These are phyloP conservation scores for Trifolium subterraneum DNA, from an alignment of 306 rosid genomes.

Conservation along the genomic window DNA sequence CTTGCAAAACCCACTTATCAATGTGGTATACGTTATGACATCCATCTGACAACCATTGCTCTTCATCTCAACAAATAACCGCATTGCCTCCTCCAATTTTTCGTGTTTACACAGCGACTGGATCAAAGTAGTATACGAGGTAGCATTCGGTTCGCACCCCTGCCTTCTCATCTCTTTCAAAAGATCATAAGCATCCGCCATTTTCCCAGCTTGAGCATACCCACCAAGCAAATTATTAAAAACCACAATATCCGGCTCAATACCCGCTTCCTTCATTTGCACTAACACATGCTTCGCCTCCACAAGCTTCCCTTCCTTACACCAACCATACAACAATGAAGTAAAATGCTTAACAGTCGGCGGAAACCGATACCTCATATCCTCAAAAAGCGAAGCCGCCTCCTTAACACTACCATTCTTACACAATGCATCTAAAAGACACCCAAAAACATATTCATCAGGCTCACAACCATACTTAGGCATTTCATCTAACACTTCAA, in stretches of 20 bases:
- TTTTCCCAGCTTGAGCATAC: constrained; percentile 73
- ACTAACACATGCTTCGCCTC: constrained; percentile 77
- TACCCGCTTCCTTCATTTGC: constrained; percentile 75
- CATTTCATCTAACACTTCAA: constrained; percentile 1
- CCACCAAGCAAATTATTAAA: constrained; percentile 73
- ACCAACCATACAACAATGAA: constrained; percentile 91
- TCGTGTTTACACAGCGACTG: constrained; percentile 73
- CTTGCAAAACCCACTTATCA: constrained; percentile 81
- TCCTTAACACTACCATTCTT: constrained; percentile 81
- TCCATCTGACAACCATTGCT: constrained; percentile 77
- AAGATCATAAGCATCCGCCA: constrained; percentile 81
- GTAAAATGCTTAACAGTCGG: constrained; percentile 76
- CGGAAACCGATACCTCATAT: constrained; percentile 62
- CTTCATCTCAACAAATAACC: constrained; percentile 71
- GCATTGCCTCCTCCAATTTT: constrained; percentile 81
- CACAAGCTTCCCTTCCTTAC: constrained; percentile 78
- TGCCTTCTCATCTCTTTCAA: constrained; percentile 74
- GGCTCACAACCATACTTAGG: constrained; percentile 71
- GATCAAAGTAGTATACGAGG: constrained; percentile 72
- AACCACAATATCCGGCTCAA: constrained; percentile 80
- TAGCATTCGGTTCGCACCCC: constrained; percentile 68
- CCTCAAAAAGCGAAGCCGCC: constrained; percentile 80
- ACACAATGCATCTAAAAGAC: constrained; percentile 85
- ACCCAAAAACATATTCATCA: constrained; percentile 82
- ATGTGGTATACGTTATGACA: constrained; percentile 68